Evolutionary conservation across 768 basidiomycete species (phyloP), one percentile per base, ranked within the genome.

Genomic region (Pleurotus giganteus): DNA sequence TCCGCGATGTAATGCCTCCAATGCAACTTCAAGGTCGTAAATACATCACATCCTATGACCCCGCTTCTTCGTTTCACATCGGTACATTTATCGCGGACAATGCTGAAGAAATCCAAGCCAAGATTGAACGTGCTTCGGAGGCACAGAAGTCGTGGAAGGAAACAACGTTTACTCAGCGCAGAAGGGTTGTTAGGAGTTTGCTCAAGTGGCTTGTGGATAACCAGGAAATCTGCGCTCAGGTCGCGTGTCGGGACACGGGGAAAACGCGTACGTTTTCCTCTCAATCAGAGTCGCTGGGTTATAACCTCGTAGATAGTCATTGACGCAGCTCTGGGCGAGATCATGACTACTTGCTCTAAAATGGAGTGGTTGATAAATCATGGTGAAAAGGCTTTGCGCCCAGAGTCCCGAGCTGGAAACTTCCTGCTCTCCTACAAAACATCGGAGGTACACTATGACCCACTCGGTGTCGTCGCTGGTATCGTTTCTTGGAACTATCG

Each of bases 401-500:
- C 94, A 0, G 86, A 94, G 61, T 79, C 77, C 9, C 78, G 97
- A 60, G 75, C 76, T 32, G 76, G 78, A 28, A 88, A 86, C 63
- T 69, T 87, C 37, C 75, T 91, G 68, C 71, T 92, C 58, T 78
- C 71, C 39, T 90, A 94, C 73, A 94, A 94, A 71, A 81, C 76
- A 36, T 85, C 88, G 1, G 76, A 85, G 63, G 85, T 95, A 21
- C 69, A 90, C 62, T 96, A 91, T 64, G 92, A 97, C 59, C 96
- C 96, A 17, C 79, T 94, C 19, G 97, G 97, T 23, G 90, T 96
- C 0, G 91, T 97, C 12, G 86, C 90, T 42, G 97, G 86, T 2
- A 88, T 96, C 55, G 94, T 98, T 3, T 95, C 93, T 0, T 98
- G 94, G 92, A 94, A 94, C 62, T 94, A 94, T 67, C 91, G 92